These are phyloP conservation scores for Pythium plurisporium DNA, from an alignment of 352 stramenopile genomes.

Conservation along the genomic window DNA sequence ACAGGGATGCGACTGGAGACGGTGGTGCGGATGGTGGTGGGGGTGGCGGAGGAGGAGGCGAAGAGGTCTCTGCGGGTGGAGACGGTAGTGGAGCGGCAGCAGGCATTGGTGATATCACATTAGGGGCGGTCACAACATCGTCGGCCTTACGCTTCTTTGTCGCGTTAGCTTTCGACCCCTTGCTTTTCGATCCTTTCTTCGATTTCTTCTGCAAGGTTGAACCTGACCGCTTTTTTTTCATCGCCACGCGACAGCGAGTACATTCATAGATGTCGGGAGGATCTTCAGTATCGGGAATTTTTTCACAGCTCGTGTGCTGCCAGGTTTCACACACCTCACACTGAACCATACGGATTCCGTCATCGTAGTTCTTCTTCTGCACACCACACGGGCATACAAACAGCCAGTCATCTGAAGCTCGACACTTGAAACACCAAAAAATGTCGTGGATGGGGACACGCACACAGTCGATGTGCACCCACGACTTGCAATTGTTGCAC, in stretches of 20 bases:
- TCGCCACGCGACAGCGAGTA: constrained; percentile 29
- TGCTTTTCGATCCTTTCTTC: constrained; percentile 16
- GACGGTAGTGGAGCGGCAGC: constrained; percentile 10
- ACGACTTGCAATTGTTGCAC: constrained; percentile 36
- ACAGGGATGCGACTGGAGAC: constrained; percentile 3
- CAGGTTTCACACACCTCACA: constrained; percentile 67
- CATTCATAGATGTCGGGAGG: constrained; percentile 55
- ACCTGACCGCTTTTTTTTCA: constrained; percentile 5
- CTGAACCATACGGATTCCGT: constrained; percentile 65
- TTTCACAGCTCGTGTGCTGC: constrained; percentile 67
- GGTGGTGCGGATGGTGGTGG: constrained; percentile 14
- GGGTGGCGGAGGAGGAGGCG: constrained; percentile 12
- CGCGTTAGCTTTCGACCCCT: background rate
- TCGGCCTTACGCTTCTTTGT: background rate
- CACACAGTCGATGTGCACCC: constrained; percentile 59
- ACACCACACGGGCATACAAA: constrained; percentile 66
- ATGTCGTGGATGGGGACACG: constrained; percentile 39
- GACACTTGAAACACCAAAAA: constrained; percentile 58
- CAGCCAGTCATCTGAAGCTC: constrained; percentile 37
- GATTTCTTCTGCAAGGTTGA: background rate
- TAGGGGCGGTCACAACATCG: background rate
- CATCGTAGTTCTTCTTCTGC: constrained; percentile 58
- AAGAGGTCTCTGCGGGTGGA: background rate
- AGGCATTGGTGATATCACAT: constrained; percentile 14
- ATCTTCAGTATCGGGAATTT: constrained; percentile 45